These are phyloP conservation scores for Leptodontidium sp. DNA, from an alignment of 2,329 filamentous ascomycete species.

Conservation along the genomic window DNA sequence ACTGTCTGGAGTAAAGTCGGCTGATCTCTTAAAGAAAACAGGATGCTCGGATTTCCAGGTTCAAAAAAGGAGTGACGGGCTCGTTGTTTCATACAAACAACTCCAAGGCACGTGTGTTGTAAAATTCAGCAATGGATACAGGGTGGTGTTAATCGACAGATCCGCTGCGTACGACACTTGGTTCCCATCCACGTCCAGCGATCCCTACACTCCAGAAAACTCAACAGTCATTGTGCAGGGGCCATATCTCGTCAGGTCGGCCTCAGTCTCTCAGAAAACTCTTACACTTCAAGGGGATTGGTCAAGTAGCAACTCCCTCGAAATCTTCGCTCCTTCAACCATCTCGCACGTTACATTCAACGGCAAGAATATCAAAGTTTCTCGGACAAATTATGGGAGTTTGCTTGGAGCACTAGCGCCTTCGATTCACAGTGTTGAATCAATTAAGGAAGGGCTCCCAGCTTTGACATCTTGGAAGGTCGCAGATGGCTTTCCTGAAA, in stretches of 20 bases:
- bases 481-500: constrained; percentile 55
- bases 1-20: constrained; percentile 59
- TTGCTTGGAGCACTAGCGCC: constrained; percentile 48
- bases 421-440: constrained; percentile 32
- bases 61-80: constrained; percentile 49
- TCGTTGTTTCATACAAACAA: constrained; percentile 59
- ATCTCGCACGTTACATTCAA: constrained; percentile 61
- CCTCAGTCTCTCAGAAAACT: constrained; percentile 47
- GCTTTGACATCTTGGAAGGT: constrained; percentile 46
- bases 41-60: constrained; percentile 54
- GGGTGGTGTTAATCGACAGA: constrained; percentile 62
- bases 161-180: constrained; percentile 64
- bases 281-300: constrained; percentile 57
- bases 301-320: constrained; percentile 51
- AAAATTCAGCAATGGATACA: constrained; percentile 55
- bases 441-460: constrained; percentile 33
- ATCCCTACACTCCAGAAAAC: constrained; percentile 46
- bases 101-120: constrained; percentile 57
- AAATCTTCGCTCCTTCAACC: constrained; percentile 56
- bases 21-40: constrained; percentile 56
- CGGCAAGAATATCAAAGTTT: constrained; percentile 48
- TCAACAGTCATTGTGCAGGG: constrained; percentile 59
- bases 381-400: constrained; percentile 52
- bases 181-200: constrained; percentile 57
- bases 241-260: constrained; percentile 59